phyloP scores from a whole-genome alignment of 352 stramenopile genomes.

The Plasmopara muralis region DNA sequence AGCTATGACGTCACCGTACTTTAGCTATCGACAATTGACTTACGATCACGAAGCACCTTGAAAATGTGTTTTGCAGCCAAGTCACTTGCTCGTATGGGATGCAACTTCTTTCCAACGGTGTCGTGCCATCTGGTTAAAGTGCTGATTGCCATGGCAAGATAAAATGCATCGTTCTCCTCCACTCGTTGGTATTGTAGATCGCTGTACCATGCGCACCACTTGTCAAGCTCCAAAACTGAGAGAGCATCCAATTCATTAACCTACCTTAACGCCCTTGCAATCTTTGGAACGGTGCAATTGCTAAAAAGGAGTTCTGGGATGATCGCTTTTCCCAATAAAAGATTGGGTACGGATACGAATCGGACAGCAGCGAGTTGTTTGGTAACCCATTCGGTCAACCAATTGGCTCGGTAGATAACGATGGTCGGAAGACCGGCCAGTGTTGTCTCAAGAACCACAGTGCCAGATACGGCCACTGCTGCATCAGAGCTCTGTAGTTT shows the following conservation, averaged over 20 bases:
- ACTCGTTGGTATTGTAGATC: conserved; percentile 4
- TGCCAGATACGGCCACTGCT: conserved; percentile 61
- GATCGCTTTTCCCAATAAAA: conserved; percentile 44
- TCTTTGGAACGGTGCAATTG: conserved; percentile 39
- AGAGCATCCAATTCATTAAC: neutral
- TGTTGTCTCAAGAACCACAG: conserved; percentile 58
- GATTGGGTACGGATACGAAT: conserved; percentile 72
- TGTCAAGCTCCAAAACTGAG: neutral
- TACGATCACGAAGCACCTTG: conserved; percentile 2
- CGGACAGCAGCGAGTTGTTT: conserved; percentile 45
- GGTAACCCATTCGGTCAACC: conserved; percentile 48
- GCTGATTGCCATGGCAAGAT: conserved; percentile 27
- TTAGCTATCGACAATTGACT: no score
- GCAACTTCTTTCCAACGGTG: neutral
- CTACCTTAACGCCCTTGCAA: conserved; percentile 27
- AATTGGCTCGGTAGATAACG: conserved; percentile 67
- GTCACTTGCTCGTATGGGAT: conserved; percentile 37
- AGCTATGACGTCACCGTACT: no score
- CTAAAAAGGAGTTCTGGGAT: conserved; percentile 65
- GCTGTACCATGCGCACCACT: conserved; percentile 4
- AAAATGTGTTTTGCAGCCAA: conserved; percentile 35
- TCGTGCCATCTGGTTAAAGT: conserved; percentile 27
- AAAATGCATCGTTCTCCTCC: conserved; percentile 5
- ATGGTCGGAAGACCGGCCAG: conserved; percentile 50
- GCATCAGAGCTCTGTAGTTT: conserved; percentile 32